Conservation (phyloP, 208 protist species). For the Leptomonas seymouri region DNA sequence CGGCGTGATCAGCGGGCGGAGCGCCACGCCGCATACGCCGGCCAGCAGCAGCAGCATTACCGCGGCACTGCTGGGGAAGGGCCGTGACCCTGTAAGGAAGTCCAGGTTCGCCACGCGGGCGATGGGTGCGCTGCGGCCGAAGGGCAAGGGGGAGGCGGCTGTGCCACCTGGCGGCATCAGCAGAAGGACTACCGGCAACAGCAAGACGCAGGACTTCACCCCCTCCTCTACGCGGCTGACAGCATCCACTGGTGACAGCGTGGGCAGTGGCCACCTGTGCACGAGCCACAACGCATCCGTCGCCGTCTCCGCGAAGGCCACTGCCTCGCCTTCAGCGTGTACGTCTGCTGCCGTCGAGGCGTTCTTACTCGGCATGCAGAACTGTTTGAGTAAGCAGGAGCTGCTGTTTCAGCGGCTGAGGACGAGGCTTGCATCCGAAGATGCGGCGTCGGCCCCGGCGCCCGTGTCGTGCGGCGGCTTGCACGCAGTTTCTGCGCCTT, state of each 20-base stretch:
- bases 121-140: not conserved
- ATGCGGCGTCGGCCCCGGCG: not conserved
- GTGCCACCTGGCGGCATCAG: not conserved
- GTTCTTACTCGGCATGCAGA: slow-evolving; percentile 25
- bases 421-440: not conserved
- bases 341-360: slow-evolving; percentile 24
- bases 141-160: not conserved
- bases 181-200: not conserved
- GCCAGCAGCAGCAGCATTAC: not conserved
- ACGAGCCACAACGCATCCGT: not conserved
- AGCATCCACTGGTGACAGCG: not conserved
- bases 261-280: not conserved
- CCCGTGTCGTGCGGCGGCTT: not conserved
- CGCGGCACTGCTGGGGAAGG: not conserved
- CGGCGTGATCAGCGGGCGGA: not conserved
- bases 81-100: not conserved
- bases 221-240: not conserved
- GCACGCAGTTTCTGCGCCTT: not conserved
- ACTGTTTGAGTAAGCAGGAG: slow-evolving; percentile 29
- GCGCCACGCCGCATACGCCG: not conserved
- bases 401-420: slow-evolving; percentile 19
- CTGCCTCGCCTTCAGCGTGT: slow-evolving; percentile 5
- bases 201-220: not conserved
- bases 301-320: not conserved
- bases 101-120: not conserved